phyloP scores from a whole-genome alignment of 2,329 filamentous ascomycete species.

The Exophiala mesophila region DNA sequence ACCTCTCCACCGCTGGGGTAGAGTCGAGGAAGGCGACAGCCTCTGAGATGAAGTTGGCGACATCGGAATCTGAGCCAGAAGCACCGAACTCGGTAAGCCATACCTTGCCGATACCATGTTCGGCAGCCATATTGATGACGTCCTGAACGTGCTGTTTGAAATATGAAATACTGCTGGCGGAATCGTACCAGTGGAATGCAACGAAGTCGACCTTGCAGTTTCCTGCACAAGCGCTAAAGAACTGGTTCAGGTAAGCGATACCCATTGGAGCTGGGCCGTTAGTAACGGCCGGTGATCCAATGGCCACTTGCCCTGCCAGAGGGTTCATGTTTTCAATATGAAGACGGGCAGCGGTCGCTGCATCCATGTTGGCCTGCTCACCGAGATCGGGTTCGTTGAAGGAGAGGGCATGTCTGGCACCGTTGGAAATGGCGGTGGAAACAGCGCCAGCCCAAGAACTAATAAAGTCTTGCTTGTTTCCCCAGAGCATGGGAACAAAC shows the following conservation, averaged over 20 bases:
- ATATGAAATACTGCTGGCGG: slow-evolving; percentile 28
- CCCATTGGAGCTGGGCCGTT: slow-evolving; percentile 34
- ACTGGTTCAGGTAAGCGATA: slow-evolving; percentile 38
- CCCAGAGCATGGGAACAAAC: slow-evolving; percentile 45
- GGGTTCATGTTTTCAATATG: slow-evolving; percentile 39
- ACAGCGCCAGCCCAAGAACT: slow-evolving; percentile 32
- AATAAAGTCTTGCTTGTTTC: slow-evolving; percentile 31
- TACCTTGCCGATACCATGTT: slow-evolving; percentile 35
- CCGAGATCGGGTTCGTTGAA: slow-evolving; percentile 46
- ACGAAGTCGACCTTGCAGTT: slow-evolving; percentile 39
- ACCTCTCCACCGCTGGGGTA: slow-evolving; percentile 36
- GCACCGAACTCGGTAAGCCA: slow-evolving; percentile 46
- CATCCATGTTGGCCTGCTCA: slow-evolving; percentile 36
- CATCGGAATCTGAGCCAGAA: slow-evolving; percentile 18
- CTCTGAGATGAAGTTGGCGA: slow-evolving; percentile 34
- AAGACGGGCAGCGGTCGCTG: slow-evolving; percentile 33
- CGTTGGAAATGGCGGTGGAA: slow-evolving; percentile 29
- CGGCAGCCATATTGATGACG: slow-evolving; percentile 32
- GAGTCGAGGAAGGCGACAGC: slow-evolving; percentile 38
- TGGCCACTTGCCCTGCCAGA: slow-evolving; percentile 33
- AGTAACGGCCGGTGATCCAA: slow-evolving; percentile 41
- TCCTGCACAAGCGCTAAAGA: slow-evolving; percentile 35
- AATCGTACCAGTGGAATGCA: slow-evolving; percentile 44
- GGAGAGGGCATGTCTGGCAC: slow-evolving; percentile 36
- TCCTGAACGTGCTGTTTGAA: slow-evolving; percentile 37